Evolutionary conservation across 2,329 filamentous ascomycete species (phyloP).

Genomic region (Trichoderma afroharzianum): DNA sequence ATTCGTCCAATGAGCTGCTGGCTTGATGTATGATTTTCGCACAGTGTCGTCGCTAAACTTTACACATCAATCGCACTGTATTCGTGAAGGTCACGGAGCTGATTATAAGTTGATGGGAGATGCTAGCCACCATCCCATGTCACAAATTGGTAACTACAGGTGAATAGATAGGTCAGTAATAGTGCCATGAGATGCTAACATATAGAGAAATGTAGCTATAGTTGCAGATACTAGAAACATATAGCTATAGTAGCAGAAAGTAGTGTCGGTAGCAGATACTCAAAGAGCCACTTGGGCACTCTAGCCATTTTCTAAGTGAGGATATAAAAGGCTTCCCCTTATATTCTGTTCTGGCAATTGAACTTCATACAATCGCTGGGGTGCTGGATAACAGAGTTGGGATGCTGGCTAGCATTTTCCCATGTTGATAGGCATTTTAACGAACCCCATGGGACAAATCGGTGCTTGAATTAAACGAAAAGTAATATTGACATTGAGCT

Average conservation of each 20-base stretch:
- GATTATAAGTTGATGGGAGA: not conserved
- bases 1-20: not conserved
- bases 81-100: not conserved
- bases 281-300: too few species aligned
- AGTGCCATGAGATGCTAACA: too few species aligned
- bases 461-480: not conserved
- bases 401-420: not conserved
- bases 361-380: not conserved
- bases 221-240: not conserved
- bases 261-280: too few species aligned
- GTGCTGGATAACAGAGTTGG: not conserved
- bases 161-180: too few species aligned
- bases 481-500: conserved; percentile 22
- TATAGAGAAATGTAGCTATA: not conserved
- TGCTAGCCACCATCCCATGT: too few species aligned
- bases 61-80: not conserved
- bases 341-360: too few species aligned
- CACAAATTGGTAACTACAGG: too few species aligned
- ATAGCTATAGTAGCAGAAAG: too few species aligned
- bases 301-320: too few species aligned
- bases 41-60: not conserved
- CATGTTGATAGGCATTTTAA: not conserved
- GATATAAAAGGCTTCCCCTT: too few species aligned
- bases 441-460: not conserved
- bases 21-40: conserved; percentile 13